These are phyloP conservation scores for Ustilago lituana DNA, from an alignment of 1,284 basidiomycete genomes.

Conservation along the genomic window DNA sequence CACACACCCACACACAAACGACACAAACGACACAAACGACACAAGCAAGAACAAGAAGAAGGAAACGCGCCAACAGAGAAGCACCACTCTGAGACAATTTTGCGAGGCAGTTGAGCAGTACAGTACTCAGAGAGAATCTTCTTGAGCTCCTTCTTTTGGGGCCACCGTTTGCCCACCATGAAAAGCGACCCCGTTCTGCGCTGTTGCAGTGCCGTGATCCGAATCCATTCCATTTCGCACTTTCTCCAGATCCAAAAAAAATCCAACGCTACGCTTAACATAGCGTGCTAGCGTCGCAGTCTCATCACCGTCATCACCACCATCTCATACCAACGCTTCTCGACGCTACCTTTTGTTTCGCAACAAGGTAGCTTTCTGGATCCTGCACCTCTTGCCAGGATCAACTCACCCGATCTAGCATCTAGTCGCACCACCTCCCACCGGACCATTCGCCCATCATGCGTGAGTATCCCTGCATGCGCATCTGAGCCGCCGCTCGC, in stretches of 20 bases:
- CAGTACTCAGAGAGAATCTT: too few species aligned
- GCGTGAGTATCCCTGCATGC: slow-evolving; percentile 39
- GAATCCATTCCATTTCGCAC: slow-evolving; percentile 23
- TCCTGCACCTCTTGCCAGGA: slow-evolving; percentile 17
- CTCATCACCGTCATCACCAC: slow-evolving; percentile 22
- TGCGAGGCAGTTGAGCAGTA: too few species aligned
- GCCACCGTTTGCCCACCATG: too few species aligned
- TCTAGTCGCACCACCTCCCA: slow-evolving; percentile 6
- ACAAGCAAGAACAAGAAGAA: too few species aligned
- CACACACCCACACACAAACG: too few species aligned
- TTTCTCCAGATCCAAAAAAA: not conserved
- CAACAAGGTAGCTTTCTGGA: slow-evolving; percentile 8
- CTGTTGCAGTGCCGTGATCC: slow-evolving; percentile 21
- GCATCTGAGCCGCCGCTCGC: too few species aligned
- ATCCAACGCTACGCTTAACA: not conserved
- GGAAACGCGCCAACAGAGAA: too few species aligned
- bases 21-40: too few species aligned
- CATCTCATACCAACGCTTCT: too few species aligned
- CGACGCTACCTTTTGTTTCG: slow-evolving; percentile 10
- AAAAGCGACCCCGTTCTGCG: too few species aligned
- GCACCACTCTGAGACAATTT: too few species aligned
- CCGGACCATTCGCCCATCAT: slow-evolving; percentile 28
- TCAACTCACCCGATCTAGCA: slow-evolving; percentile 1
- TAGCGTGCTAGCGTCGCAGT: slow-evolving; percentile 7
- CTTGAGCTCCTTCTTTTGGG: too few species aligned